Evolutionary conservation across 805 yeast species (phyloP).

Genomic region (Wickerhamiella parazyma): DNA sequence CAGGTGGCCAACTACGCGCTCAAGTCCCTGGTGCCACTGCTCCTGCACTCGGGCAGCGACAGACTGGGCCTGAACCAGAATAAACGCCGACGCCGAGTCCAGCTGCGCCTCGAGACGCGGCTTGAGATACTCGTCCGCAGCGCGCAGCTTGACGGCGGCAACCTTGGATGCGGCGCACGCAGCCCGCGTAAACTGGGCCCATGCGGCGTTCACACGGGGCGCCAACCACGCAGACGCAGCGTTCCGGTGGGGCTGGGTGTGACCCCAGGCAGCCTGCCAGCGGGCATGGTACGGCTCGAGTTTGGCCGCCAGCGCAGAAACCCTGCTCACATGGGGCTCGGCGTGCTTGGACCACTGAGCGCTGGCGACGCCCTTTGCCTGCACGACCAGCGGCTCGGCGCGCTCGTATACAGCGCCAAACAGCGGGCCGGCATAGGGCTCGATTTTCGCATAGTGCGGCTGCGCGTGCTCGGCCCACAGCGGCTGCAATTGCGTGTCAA

Average conservation of each 20-base stretch:
- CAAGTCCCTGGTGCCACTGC: neutral
- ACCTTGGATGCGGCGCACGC: neutral
- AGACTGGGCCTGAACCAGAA: neutral
- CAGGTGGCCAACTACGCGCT: neutral
- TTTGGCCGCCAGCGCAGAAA: neutral
- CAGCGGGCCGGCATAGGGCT: neutral
- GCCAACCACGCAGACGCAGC: neutral
- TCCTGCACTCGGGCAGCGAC: neutral
- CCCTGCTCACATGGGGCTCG: neutral
- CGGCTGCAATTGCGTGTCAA: conserved; percentile 3
- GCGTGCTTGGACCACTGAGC: neutral
- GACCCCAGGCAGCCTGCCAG: neutral
- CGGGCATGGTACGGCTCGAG: neutral
- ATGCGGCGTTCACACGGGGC: neutral
- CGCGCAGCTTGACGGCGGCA: neutral
- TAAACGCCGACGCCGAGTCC: neutral
- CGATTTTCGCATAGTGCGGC: conserved; percentile 3
- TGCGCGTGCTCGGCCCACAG: conserved; percentile 3
- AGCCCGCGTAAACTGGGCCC: neutral
- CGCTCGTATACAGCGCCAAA: neutral
- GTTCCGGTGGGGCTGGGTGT: neutral
- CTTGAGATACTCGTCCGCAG: neutral
- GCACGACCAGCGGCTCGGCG: neutral
- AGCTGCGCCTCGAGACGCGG: neutral
- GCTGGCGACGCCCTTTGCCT: neutral